A percentile compares a stretch with the other conserved stretches of the same genome.
These are phyloP conservation scores for Kodamaea jinghongensis DNA, from an alignment of 805 yeast species.

Conservation along the genomic window DNA sequence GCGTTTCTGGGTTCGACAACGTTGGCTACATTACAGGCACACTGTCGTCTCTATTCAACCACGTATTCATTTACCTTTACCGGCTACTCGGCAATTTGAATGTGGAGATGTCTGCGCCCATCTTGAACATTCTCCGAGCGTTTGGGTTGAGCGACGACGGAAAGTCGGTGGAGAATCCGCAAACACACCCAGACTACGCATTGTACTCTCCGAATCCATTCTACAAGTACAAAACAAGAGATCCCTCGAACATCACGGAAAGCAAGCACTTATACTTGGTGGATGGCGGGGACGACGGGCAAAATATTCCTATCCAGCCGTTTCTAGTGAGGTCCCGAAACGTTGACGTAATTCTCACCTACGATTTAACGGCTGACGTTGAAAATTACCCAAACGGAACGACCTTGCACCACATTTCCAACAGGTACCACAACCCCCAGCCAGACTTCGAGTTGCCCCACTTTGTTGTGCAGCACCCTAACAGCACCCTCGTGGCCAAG, in stretches of 20 bases:
- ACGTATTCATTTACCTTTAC: conserved; percentile 50
- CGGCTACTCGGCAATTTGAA: conserved; percentile 31
- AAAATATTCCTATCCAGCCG: conserved; percentile 47
- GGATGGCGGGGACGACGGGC: conserved; percentile 52
- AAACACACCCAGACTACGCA: conserved; percentile 55
- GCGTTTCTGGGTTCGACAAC: conserved; percentile 56
- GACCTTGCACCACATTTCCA: conserved; percentile 39
- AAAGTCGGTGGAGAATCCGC: conserved; percentile 23
- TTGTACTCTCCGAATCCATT: conserved; percentile 64
- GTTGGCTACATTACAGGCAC: conserved; percentile 61
- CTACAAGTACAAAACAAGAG: conserved; percentile 15
- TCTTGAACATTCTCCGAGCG: conserved; percentile 36
- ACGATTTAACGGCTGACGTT: conserved; percentile 50
- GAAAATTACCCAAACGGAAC: conserved; percentile 62
- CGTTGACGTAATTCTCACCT: conserved; percentile 39
- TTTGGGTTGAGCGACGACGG: conserved; percentile 43
- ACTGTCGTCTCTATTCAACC: conserved; percentile 61
- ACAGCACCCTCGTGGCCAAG: conserved; percentile 6
- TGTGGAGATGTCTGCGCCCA: conserved; percentile 30
- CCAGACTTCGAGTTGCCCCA: conserved; percentile 13
- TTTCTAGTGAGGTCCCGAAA: conserved; percentile 33
- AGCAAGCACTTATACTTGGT: conserved; percentile 28
- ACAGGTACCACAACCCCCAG: conserved; percentile 25
- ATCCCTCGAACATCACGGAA: conserved; percentile 6
- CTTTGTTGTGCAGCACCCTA: conserved; percentile 9